Conservation (phyloP, 305 asterid genomes). For the Fraxinus albicans region DNA sequence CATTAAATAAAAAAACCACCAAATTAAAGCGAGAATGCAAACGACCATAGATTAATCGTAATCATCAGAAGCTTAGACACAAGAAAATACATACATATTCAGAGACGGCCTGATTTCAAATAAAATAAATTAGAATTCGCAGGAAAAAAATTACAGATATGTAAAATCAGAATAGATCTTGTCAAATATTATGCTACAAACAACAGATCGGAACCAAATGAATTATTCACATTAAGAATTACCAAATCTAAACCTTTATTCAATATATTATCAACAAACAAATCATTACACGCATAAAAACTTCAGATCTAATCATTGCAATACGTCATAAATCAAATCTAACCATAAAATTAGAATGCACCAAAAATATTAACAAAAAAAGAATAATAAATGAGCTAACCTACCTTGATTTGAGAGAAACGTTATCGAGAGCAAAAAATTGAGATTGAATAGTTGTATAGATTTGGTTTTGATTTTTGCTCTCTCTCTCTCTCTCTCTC, state of each 20-base stretch:
- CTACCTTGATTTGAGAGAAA: background rate
- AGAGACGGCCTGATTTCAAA: background rate
- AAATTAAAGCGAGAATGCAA: background rate
- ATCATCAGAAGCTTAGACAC: background rate
- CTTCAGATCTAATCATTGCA: background rate
- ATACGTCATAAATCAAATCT: background rate
- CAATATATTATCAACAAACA: background rate
- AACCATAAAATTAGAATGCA: background rate
- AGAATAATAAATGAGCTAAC: background rate
- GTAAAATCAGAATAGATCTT: background rate
- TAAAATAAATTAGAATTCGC: background rate
- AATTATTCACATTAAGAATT: background rate
- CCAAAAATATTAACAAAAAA: background rate
- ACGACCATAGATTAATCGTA: background rate
- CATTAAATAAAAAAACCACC: background rate
- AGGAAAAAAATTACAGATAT: background rate
- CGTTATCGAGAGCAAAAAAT: background rate
- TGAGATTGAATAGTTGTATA: background rate
- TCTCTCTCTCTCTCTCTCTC: background rate
- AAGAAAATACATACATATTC: background rate
- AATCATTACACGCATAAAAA: background rate
- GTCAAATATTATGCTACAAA: background rate
- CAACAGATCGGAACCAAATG: background rate
- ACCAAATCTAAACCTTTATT: background rate
- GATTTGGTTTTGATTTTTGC: background rate